These are phyloP conservation scores for Myrmaecium sp. DNA, from an alignment of 2,329 filamentous ascomycete genomes.

Conservation along the genomic window DNA sequence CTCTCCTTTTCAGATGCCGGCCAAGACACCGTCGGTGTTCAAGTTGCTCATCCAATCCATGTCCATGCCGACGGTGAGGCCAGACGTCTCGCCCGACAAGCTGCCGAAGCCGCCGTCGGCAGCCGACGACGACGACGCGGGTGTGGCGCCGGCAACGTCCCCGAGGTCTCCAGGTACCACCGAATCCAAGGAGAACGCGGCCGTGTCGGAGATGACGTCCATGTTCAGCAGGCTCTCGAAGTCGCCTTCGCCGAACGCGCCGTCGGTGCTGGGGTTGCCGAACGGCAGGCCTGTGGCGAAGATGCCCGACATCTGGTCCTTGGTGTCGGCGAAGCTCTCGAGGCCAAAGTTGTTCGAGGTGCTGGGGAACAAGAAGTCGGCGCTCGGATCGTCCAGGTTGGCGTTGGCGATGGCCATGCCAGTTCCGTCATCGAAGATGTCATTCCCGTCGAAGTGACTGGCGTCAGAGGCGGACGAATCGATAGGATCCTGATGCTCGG, in stretches of 20 bases:
- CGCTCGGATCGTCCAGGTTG: slow-evolving; percentile 5
- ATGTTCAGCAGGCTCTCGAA: slow-evolving; percentile 23
- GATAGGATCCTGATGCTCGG: slow-evolving; percentile 12
- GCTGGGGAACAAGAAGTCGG: slow-evolving; percentile 8
- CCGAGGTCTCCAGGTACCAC: background rate
- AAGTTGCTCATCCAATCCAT: background rate
- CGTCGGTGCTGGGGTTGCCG: slow-evolving; percentile 9
- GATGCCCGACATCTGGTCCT: background rate
- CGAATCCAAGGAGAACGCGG: slow-evolving; percentile 8
- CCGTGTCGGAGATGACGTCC: slow-evolving; percentile 22
- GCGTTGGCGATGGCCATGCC: background rate
- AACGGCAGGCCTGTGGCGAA: background rate
- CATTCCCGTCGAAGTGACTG: slow-evolving; percentile 1
- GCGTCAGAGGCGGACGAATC: slow-evolving; percentile 2
- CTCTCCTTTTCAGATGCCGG: no score
- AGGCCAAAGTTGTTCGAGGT: slow-evolving; percentile 3
- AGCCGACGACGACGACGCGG: no score
- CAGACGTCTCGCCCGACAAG: no score
- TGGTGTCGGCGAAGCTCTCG: slow-evolving; percentile 2
- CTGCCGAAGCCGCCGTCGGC: no score
- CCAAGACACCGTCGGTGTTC: no score
- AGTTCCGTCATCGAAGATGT: no score
- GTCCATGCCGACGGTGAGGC: no score
- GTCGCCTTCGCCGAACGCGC: slow-evolving; percentile 22
- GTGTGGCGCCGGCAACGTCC: no score